phyloP scores from a whole-genome alignment of 257 asterid species.

The Gentiana macrophylla region DNA sequence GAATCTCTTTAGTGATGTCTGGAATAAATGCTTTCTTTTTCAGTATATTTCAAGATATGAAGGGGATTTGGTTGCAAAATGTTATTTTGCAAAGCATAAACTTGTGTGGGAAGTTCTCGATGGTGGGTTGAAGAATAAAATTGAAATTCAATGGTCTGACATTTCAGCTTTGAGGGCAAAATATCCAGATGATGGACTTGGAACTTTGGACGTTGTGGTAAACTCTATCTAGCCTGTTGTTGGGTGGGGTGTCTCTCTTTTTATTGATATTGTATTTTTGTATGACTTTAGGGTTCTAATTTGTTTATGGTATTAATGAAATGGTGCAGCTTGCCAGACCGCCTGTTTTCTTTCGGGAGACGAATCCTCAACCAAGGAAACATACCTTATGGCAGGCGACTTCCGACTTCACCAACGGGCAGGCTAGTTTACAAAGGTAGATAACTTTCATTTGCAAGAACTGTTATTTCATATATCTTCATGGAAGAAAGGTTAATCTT shows the following conservation, averaged over 20 bases:
- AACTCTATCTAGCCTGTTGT: background rate
- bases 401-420: slow-evolving; percentile 83
- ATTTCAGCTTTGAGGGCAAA: slow-evolving; percentile 65
- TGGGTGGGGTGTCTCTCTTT: background rate
- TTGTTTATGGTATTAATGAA: too few species aligned
- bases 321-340: slow-evolving; percentile 58
- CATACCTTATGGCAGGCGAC: slow-evolving; percentile 95
- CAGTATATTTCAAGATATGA: slow-evolving; percentile 84
- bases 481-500: too few species aligned
- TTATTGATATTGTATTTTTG: background rate
- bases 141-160: slow-evolving; percentile 88
- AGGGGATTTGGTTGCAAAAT: slow-evolving; percentile 84
- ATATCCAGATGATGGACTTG: slow-evolving; percentile 57
- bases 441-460: too few species aligned
- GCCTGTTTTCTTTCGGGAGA: slow-evolving; percentile 90
- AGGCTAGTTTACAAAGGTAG: slow-evolving; percentile 69
- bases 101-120: slow-evolving; percentile 96
- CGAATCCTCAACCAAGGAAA: slow-evolving; percentile 91
- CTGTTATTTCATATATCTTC: too few species aligned
- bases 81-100: slow-evolving; percentile 90
- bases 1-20: slow-evolving; percentile 2
- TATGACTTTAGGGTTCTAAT: too few species aligned
- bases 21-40: background rate
- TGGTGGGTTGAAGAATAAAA: slow-evolving; percentile 87
- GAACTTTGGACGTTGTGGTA: slow-evolving; percentile 76